These are phyloP conservation scores for Prosopis cineraria DNA, from an alignment of 306 rosid species.

Conservation along the genomic window DNA sequence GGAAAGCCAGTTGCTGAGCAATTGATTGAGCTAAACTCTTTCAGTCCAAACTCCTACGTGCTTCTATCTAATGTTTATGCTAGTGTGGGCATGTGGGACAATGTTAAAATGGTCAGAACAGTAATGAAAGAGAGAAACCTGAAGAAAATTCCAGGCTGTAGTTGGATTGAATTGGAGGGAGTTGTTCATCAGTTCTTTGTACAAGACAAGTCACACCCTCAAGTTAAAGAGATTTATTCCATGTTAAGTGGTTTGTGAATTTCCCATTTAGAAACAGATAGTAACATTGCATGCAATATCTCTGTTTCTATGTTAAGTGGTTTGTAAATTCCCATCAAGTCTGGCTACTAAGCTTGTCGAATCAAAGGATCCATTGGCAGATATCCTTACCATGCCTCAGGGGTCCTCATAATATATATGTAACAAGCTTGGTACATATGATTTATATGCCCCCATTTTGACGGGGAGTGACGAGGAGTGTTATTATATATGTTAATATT, in stretches of 20 bases:
- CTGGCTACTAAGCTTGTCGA: too few species aligned
- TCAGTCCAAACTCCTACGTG: slow-evolving; percentile 61
- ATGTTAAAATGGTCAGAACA: slow-evolving; percentile 54
- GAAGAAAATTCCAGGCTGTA: slow-evolving; percentile 67
- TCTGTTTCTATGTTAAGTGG: neutral
- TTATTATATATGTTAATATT: too few species aligned
- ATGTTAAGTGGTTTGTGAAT: slow-evolving; percentile 51
- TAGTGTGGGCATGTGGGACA: slow-evolving; percentile 63
- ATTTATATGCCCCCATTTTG: too few species aligned
- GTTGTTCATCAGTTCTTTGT: slow-evolving; percentile 67
- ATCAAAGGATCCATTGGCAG: too few species aligned
- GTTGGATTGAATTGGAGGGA: slow-evolving; percentile 75
- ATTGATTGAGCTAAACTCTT: slow-evolving; percentile 46
- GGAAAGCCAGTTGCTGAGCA: slow-evolving; percentile 59
- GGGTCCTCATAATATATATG: too few species aligned
- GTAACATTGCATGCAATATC: slow-evolving; percentile 16
- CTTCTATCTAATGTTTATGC: slow-evolving; percentile 73
- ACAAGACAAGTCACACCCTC: slow-evolving; percentile 67
- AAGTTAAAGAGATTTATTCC: slow-evolving; percentile 62
- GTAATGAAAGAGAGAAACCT: slow-evolving; percentile 58
- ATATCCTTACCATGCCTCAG: too few species aligned
- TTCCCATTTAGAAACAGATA: slow-evolving; percentile 27
- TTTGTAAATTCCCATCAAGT: too few species aligned
- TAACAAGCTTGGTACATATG: too few species aligned
- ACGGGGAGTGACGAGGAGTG: too few species aligned